Percentiles rank a stretch among this genome's conserved stretches.
These are phyloP conservation scores for Fibroporia radiculosa DNA, from an alignment of 768 basidiomycete species.

Conservation along the genomic window DNA sequence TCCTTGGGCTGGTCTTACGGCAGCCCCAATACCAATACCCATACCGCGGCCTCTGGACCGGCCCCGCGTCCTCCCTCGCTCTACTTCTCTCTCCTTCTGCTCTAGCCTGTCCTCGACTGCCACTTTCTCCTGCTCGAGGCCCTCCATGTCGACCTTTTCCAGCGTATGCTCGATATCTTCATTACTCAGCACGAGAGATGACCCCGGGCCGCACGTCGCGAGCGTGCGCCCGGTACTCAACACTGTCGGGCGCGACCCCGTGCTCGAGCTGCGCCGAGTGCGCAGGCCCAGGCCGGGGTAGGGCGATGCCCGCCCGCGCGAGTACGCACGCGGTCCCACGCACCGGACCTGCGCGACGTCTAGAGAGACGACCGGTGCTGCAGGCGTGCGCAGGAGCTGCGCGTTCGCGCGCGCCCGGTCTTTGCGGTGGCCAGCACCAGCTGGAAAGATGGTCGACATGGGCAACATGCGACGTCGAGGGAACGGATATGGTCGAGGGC, in stretches of 20 bases:
- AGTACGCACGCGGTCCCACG: constrained; percentile 2
- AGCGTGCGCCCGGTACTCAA: constrained; percentile 8
- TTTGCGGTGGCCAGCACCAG: neutral
- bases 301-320: constrained; percentile 6
- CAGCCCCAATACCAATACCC: neutral
- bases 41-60: constrained; percentile 3
- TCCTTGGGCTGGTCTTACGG: constrained; percentile 3
- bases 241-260: constrained; percentile 7
- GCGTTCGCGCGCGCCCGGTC: neutral
- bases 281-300: constrained; percentile 1
- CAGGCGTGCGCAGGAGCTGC: constrained; percentile 4
- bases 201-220: constrained; percentile 1
- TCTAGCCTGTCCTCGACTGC: neutral
- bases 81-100: neutral
- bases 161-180: constrained; percentile 13
- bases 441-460: neutral
- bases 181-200: constrained; percentile 10
- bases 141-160: constrained; percentile 6
- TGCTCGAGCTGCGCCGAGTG: constrained; percentile 3
- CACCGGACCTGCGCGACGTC: constrained; percentile 11
- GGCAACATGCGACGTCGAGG: neutral
- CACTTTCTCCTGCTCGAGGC: neutral
- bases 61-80: constrained; percentile 7
- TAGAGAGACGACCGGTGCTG: constrained; percentile 10
- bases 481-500: neutral